Evolutionary conservation across 768 basidiomycete genomes (phyloP).

Genomic region (Piloderma croceum): DNA sequence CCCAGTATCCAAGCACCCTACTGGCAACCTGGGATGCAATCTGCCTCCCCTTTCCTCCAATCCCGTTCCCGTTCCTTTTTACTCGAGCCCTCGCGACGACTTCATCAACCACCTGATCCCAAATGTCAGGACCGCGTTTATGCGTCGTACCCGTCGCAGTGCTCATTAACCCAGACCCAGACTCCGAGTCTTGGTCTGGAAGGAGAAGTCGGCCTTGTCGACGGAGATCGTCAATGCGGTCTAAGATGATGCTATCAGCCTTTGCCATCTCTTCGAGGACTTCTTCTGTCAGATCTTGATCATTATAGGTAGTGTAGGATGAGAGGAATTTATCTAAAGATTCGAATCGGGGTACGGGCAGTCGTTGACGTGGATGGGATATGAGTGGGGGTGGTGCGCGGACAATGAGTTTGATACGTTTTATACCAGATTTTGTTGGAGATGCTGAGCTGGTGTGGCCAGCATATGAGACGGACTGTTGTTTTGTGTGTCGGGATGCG

Average conservation of each 20-base stretch:
- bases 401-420: constrained; percentile 41
- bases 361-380: constrained; percentile 47
- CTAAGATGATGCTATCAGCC: constrained; percentile 39
- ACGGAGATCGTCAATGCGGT: constrained; percentile 39
- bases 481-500: too few species aligned
- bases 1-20: constrained; percentile 73
- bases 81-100: constrained; percentile 26
- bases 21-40: constrained; percentile 53
- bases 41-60: constrained; percentile 32
- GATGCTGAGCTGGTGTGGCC: too few species aligned
- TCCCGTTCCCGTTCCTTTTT: constrained; percentile 29
- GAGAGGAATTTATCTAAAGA: constrained; percentile 54
- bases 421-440: too few species aligned
- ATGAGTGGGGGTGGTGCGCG: constrained; percentile 35
- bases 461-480: too few species aligned
- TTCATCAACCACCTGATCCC: constrained; percentile 55
- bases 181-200: constrained; percentile 5
- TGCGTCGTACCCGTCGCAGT: constrained; percentile 33
- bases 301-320: constrained; percentile 56
- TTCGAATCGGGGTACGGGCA: constrained; percentile 33
- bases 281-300: constrained; percentile 40
- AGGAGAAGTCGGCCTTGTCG: constrained; percentile 40
- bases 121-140: constrained; percentile 39
- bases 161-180: constrained; percentile 8
- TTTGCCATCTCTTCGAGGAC: constrained; percentile 32